Conservation (phyloP, 1,284 basidiomycete species). For the Ceratobasidium papillatum region DNA sequence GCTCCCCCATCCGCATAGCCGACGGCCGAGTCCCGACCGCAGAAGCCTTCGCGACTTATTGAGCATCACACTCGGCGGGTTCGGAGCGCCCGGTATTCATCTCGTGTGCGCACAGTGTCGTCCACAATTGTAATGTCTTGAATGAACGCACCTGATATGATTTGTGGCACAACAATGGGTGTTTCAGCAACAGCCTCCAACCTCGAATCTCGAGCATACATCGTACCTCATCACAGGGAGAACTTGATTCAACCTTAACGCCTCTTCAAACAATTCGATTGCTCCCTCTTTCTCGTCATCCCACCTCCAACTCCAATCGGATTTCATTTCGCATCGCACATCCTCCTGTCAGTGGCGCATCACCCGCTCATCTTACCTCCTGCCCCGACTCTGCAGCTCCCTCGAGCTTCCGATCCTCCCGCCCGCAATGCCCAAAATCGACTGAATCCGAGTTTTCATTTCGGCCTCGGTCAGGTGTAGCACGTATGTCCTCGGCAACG, state of each 20-base stretch:
- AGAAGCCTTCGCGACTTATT: not conserved
- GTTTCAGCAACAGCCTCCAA: not conserved
- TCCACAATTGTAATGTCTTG: no score
- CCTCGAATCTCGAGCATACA: not conserved
- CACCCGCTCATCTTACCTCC: not conserved
- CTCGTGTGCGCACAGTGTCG: no score
- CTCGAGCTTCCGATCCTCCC: no score
- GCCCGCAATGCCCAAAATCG: not conserved
- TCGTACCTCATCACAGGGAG: no score
- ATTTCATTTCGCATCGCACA: conserved; percentile 18
- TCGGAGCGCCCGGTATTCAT: not conserved
- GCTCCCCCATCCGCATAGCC: not conserved
- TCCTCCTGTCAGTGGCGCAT: conserved; percentile 18
- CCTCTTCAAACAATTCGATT: not conserved
- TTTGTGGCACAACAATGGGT: not conserved
- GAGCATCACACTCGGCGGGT: not conserved
- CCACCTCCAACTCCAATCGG: not conserved
- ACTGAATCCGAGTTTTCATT: not conserved
- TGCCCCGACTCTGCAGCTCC: not conserved
- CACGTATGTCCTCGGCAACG: conserved; percentile 10
- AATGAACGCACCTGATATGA: not conserved
- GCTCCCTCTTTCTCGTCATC: not conserved
- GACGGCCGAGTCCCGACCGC: not conserved
- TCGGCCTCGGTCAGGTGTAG: not conserved
- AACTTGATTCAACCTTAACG: not conserved